Base-by-base conservation (phyloP, 371 early-diverging fungal genomes). In the Conidiobolus incongruus region DNA sequence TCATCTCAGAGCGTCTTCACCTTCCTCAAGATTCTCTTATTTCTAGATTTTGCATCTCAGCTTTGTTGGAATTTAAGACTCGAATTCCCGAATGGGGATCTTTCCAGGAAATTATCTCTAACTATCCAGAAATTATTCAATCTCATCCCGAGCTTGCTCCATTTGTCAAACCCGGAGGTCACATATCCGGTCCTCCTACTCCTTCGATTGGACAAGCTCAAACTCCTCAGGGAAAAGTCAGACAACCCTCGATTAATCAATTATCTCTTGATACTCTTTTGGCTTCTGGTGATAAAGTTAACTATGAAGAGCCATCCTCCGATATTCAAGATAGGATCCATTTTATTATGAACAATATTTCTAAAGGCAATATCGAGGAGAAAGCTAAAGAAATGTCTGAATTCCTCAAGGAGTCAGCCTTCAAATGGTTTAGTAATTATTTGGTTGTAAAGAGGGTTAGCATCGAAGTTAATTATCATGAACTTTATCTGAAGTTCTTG, bases 321-420 rank as follows among this genome's bases (percentile, higher is more conserved):
- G 62, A 61, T 2, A 65, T 72, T 3, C 80, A 84, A 54, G 95
- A 95, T 52, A 87, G 85, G 61, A 79, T 97, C 28, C 66, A 91
- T 34, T 97, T 97, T 55, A 83, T 85, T 21, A 72, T 97, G 52
- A 97, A 97, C 62, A 97, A 97, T 51, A 59, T 97, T 15, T 78
- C 92, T 21, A 65, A 62, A 29, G 75, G 68, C 47, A 97, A 94
- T 50, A 49, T 95, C n/a, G 77, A 70, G 1, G 53, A 56, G 12
- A 94, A 95, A 55, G 65, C 73, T 2, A 47, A 58, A 0, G 94
- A 93, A 42, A 67, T 94, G 59, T 70, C 65, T 39, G 72, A 70
- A 4, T 54, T 77, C 13, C 55, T 95, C 37, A 56, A 65, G 15
- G 62, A 65, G 13, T 55, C 62, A 11, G 66, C 72, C 38, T 81